Percentiles rank a stretch among this genome's conserved stretches.
Evolutionary conservation across 345 rosid species (phyloP).

Genomic region (Luvunga scandens): DNA sequence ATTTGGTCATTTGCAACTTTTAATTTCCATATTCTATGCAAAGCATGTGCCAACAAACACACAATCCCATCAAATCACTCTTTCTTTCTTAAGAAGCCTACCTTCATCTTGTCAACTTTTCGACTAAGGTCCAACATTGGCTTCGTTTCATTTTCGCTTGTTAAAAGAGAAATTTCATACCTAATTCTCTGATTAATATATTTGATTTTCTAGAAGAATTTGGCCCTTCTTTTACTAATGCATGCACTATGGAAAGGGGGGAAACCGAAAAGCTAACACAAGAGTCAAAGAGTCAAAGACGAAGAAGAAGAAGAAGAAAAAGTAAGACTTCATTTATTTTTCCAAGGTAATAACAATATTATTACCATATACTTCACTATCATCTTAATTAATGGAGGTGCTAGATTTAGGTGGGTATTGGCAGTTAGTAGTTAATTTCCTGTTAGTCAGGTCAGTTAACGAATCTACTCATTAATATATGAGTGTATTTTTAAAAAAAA

Average conservation of each 20-base stretch:
- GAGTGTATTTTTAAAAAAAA: neutral
- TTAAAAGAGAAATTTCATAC: neutral
- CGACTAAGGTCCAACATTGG: conserved; percentile 6
- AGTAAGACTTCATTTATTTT: neutral
- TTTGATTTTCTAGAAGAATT: neutral
- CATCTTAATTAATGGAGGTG: neutral
- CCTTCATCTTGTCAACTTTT: conserved; percentile 14
- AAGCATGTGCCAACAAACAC: conserved; percentile 26
- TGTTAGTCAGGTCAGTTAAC: conserved; percentile 19
- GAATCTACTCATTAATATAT: conserved; percentile 16
- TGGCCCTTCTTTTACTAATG: neutral
- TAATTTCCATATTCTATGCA: conserved; percentile 9
- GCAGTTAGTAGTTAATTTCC: conserved; percentile 36
- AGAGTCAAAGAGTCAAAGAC: neutral
- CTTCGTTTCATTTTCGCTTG: conserved; percentile 2
- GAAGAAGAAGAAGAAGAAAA: neutral
- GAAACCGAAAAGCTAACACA: neutral
- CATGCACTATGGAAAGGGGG: neutral
- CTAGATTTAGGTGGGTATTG: conserved; percentile 23
- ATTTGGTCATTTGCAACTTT: neutral
- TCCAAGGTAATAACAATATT: neutral
- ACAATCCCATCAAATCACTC: conserved; percentile 14
- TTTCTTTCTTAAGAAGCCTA: conserved; percentile 1
- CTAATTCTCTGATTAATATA: neutral
- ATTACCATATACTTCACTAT: neutral